Conservation (phyloP, 177 flowering plant genomes). For the Vitis hybrid region DNA sequence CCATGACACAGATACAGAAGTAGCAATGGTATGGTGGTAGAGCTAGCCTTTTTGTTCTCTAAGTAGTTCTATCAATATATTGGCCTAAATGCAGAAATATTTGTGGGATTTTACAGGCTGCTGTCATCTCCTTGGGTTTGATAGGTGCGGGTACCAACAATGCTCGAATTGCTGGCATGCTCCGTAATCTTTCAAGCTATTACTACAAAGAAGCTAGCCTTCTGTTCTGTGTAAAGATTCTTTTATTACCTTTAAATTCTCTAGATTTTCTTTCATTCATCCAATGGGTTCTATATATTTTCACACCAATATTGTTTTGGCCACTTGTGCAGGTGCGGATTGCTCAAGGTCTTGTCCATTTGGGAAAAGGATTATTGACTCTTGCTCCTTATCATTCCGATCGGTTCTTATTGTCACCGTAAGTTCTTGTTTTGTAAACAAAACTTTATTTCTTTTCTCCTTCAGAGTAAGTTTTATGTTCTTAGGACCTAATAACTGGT, state of each 20-base stretch:
- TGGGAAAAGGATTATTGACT: conserved; percentile 97
- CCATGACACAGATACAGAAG: conserved; percentile 96
- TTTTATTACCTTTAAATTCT: neutral
- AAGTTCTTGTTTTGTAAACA: conserved; percentile 26
- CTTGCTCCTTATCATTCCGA: conserved; percentile 95
- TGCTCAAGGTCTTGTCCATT: conserved; percentile 96
- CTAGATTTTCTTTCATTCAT: neutral
- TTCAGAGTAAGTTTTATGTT: neutral
- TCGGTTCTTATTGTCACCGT: conserved; percentile 89
- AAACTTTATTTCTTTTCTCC: too few relatives aligned
- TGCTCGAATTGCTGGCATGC: conserved; percentile 99
- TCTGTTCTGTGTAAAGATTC: conserved; percentile 76
- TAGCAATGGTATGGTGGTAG: conserved; percentile 72
- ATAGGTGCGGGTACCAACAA: conserved; percentile 99
- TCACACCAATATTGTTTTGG: conserved; percentile 3
- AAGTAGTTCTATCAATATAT: neutral
- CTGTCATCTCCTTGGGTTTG: conserved; percentile 86
- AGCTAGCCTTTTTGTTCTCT: neutral
- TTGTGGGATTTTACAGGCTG: conserved; percentile 59
- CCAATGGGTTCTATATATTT: neutral
- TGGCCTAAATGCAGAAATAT: neutral
- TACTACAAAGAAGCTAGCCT: conserved; percentile 97
- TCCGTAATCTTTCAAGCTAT: conserved; percentile 95
- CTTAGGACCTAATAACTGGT: neutral
- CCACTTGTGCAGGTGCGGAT: conserved; percentile 75